These are phyloP conservation scores for Ilyonectria mors-panacis DNA, from an alignment of 2,329 filamentous ascomycete genomes.

Conservation along the genomic window DNA sequence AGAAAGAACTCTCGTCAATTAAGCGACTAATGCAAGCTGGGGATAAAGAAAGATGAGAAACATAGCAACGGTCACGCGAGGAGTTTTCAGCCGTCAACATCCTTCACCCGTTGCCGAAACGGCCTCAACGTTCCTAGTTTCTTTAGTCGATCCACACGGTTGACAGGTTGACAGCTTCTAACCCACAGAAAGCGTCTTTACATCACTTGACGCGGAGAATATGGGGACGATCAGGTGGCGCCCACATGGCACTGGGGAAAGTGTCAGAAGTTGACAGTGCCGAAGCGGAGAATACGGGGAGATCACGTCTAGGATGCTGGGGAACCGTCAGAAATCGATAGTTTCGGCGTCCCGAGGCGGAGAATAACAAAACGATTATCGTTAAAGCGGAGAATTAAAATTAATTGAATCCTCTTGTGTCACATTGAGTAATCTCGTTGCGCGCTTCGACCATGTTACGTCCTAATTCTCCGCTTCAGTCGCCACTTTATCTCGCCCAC, in stretches of 20 bases:
- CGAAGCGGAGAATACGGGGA: conserved; percentile 19
- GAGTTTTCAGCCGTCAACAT: conserved; percentile 7
- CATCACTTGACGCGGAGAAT: conserved; percentile 23
- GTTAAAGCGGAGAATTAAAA: conserved; percentile 6
- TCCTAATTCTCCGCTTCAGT: conserved; percentile 25
- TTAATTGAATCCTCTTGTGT: not conserved
- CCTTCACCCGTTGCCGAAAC: conserved; percentile 5
- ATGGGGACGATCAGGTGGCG: not conserved
- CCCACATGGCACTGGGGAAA: not conserved
- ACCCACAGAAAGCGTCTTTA: not conserved
- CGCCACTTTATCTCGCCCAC: too few relatives aligned
- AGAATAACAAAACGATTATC: too few relatives aligned
- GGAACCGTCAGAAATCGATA: too few relatives aligned
- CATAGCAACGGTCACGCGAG: not conserved
- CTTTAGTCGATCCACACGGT: conserved; percentile 11
- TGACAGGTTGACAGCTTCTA: conserved; percentile 4
- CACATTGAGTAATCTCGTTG: not conserved
- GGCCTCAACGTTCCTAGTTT: conserved; percentile 11
- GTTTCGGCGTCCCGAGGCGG: too few relatives aligned
- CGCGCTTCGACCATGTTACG: not conserved
- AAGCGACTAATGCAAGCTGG: conserved; percentile 5
- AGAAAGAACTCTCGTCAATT: not conserved
- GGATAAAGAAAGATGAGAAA: not conserved
- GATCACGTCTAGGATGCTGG: too few relatives aligned
- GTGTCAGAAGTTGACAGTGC: not conserved